phyloP scores from a whole-genome alignment of 768 basidiomycete genomes.

The Leccinum imitatum region DNA sequence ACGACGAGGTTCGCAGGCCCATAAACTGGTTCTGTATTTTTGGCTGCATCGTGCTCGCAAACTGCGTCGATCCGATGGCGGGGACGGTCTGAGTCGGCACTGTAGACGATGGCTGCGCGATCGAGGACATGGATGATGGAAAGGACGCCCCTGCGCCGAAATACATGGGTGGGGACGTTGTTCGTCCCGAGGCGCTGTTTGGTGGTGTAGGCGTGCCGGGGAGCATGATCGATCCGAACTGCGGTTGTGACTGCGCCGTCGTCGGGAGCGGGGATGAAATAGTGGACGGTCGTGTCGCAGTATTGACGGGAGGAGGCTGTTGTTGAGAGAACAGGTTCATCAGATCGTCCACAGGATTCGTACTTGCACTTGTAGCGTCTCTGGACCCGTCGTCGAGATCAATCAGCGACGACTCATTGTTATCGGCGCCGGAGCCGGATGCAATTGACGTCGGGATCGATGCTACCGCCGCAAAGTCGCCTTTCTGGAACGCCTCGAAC shows the following conservation, averaged over 20 bases:
- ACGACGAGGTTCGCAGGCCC: conserved; percentile 9
- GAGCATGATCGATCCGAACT: conserved; percentile 42
- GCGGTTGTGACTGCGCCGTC: conserved; percentile 21
- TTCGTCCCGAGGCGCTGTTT: conserved; percentile 10
- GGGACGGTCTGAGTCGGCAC: neutral
- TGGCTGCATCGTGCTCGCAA: conserved; percentile 18
- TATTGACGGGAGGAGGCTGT: conserved; percentile 24
- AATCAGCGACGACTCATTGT: conserved; percentile 56
- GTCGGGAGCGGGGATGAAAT: conserved; percentile 19
- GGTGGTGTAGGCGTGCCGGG: conserved; percentile 39
- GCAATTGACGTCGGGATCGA: conserved; percentile 65
- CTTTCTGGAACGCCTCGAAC: conserved; percentile 91
- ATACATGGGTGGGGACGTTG: conserved; percentile 16
- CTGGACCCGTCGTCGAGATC: conserved; percentile 64
- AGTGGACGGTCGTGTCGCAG: conserved; percentile 28
- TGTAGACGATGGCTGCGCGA: conserved; percentile 6
- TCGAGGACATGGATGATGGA: conserved; percentile 7
- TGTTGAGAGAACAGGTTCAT: conserved; percentile 52
- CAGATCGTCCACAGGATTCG: conserved; percentile 52
- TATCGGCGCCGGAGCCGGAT: conserved; percentile 23
- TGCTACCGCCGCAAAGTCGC: conserved; percentile 76
- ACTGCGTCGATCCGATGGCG: conserved; percentile 6
- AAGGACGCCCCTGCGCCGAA: conserved; percentile 5
- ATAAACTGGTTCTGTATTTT: conserved; percentile 15
- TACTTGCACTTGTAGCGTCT: conserved; percentile 15